A percentile compares a stretch with the other conserved stretches of the same genome.
These are phyloP conservation scores for Candida sphagnicola DNA, from an alignment of 805 yeast genomes.

Conservation along the genomic window DNA sequence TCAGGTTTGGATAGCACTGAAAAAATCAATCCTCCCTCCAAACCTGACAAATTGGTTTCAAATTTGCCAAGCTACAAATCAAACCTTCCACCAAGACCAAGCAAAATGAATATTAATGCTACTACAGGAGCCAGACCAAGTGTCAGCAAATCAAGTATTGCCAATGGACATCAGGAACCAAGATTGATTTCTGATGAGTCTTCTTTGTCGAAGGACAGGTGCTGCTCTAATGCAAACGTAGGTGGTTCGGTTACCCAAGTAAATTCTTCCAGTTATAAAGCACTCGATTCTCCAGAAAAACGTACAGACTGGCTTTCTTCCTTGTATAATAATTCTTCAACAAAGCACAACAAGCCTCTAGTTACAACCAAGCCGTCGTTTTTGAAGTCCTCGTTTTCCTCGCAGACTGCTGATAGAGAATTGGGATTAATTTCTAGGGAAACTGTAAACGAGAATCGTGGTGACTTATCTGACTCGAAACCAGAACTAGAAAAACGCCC, in stretches of 20 bases:
- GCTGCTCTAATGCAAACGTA: too few relatives aligned
- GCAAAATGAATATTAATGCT: neutral
- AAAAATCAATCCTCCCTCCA: neutral
- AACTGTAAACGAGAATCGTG: too few relatives aligned
- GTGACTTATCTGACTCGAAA: too few relatives aligned
- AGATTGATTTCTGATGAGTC: too few relatives aligned
- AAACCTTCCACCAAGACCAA: neutral
- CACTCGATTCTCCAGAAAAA: too few relatives aligned
- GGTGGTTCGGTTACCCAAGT: too few relatives aligned
- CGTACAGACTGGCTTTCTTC: conserved; percentile 5
- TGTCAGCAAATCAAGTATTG: neutral
- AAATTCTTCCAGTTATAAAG: too few relatives aligned
- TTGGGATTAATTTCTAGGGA: too few relatives aligned
- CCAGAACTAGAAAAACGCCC: neutral
- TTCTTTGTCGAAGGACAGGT: too few relatives aligned
- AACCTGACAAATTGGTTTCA: neutral
- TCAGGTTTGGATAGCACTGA: neutral
- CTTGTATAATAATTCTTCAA: conserved; percentile 2
- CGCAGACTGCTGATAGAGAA: neutral
- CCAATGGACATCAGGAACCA: too few relatives aligned
- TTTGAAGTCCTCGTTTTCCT: conserved; percentile 2
- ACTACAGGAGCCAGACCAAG: neutral
- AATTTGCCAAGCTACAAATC: neutral
- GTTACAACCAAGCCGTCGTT: conserved; percentile 11
- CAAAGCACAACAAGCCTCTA: conserved; percentile 2